Evolutionary conservation across 2,329 filamentous ascomycete species (phyloP), one percentile per base, ranked within the genome.

Genomic region (Scopulariopsis brevicaulis): DNA sequence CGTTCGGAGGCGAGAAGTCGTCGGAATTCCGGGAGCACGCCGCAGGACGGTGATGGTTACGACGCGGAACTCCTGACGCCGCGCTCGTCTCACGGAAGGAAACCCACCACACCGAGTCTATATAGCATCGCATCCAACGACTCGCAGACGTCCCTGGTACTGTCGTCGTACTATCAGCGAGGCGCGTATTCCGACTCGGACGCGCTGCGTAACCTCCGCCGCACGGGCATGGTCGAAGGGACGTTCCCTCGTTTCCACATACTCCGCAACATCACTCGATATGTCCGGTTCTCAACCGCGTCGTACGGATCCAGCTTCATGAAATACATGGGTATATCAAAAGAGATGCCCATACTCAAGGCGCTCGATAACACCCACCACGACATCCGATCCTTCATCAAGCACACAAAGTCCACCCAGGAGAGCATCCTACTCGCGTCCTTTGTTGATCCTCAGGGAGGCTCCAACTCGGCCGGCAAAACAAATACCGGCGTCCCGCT

Each of bases 381-480:
- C 56, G 83, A 87, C 63, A 75, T 86, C 34, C 77, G 81, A 5
- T 82, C 82, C 3, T 87, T 86, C 64, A 81, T 81, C 1, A 78
- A 80, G 53, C 84, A 87, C 65, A 85, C 84, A 0, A 77, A 80
- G 54, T 75, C 82, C 0, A 75, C 80, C 3, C 72, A 80, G 0
- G 74, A 77, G 48, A 84, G 78, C 55, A 79, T 87, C 53, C 71
- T 90, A 1, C 71, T 90, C 2, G 85, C 86, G 0, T 89, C 86
- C 0, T 89, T 87, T 64, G 81, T 87, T 48, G 86, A 90, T 64
- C 78, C 83, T 2, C 79, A 85, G 58, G 86, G 86, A 34, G 85
- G 85, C 3, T 80, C 83, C 1, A 85, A 87, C 64, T 77, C 81
- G 0, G 78, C 79, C 3, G 85, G 86, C 1, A 78, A 83, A 24